Base-by-base conservation (phyloP, 75 land plant genomes). In the Ceratopteris richardii region DNA sequence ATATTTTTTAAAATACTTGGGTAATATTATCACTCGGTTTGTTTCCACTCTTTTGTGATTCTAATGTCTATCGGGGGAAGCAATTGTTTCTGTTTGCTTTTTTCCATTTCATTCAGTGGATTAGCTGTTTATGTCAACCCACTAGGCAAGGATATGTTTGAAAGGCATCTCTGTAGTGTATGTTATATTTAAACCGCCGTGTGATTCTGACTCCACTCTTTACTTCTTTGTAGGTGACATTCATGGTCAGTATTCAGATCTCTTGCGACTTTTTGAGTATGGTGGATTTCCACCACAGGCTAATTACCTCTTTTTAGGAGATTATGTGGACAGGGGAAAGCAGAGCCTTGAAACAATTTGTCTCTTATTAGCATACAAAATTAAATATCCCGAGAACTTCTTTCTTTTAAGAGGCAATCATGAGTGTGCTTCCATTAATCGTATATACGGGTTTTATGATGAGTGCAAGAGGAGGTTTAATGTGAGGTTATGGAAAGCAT, bases 261-360 rank as follows among this genome's bases (percentile, higher is more conserved):
- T 83, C 22, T 54, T 83, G 50, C 73, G 87, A 70, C 74, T 83
- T 25, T 83, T 83, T 65, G 88, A 85, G 40, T 82, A 78, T 75
- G 86, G 88, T 43, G 86, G 88, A 18, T 77, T 78, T 57, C 88
- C 88, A 46, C 88, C 86, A 9, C 64, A 67, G 40, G 74, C 82
- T n/a, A 85, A 85, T 70, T 85, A 85, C 36, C 42, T 85, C 44
- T 85, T 85, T 57, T 40, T 85, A 33, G 88, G 88, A 31, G 88
- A 85, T 65, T 85, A 81, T 58, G 87, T 84, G 18, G 86, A 80
- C 44, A 76, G 86, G 36, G 86, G 86, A 17, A 83, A 70, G 60
- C 87, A 80, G 56, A 85, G 88, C 47, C 54, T 87, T 65, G 91
- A 87, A 54, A 84, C 91, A 23, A 87, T 87, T 48, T 85, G 87